Base-by-base conservation (phyloP, 2,329 filamentous ascomycete genomes). In the Hypomyces rosellus region DNA sequence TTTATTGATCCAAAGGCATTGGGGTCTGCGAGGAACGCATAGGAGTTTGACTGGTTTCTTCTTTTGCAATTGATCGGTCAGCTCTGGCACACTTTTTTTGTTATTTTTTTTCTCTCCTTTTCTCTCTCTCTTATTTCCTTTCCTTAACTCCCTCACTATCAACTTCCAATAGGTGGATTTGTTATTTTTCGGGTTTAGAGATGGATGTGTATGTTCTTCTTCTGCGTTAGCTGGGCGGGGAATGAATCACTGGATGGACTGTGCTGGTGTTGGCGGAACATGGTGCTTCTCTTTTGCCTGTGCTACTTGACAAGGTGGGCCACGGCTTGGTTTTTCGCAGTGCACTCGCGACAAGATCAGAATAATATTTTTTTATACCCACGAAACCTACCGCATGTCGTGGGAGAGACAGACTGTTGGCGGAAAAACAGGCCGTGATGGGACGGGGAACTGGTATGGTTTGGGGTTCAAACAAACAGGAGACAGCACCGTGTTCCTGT, bases 241-340 rank as follows among this genome's bases (percentile, higher is more conserved):
- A 45, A 44, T 43, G 38, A 46, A 34, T 47, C 42, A 50, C 39
- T 44, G 47, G 51, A 47, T 22, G 51, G 48, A 50, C 44, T 46
- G 50, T 50, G 48, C 44, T 46, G 51, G 51, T 45, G 47, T 50
- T 47, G 51, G 25, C 44, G 51, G 48, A 34, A 38, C n/a, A n/a
- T 46, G 36, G 51, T 50, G 42, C 34, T 50, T 39, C 34, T 39
- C 25, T 30, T 30, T 38, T 47, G 50, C 50, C 20, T 41, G 42
- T 52, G 46, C 42, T 41, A 34, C 40, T 49, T 47, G 49, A 41
- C 43, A 40, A 22, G 13, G 16, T 42, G 47, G 22, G 25, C 43
- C 34, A 36, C 42, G 22, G 25, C 47, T 43, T 46, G 47, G 43
- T 38, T 40, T 50, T 20, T 33, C 46, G n/a, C 22, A 16, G 34